Percentiles rank a stretch among this genome's conserved stretches.
phyloP scores from a whole-genome alignment of 2,329 filamentous ascomycete species.

The Ophiocordyceps sinensis region DNA sequence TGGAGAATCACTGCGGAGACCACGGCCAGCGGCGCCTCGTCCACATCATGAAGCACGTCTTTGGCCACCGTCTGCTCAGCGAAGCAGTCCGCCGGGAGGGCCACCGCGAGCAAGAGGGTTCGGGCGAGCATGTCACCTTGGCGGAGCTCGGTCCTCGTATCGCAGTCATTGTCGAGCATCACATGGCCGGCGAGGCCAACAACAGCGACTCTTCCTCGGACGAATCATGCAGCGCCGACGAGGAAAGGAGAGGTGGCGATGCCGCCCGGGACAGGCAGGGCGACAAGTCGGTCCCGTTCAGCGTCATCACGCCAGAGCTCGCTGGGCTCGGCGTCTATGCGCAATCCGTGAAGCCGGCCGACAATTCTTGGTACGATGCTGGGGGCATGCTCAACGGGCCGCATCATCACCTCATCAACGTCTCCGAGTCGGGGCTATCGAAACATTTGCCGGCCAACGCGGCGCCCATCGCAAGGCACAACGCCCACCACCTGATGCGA shows the following conservation, averaged over 20 bases:
- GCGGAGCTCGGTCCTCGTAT: constrained; percentile 47
- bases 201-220: constrained; percentile 19
- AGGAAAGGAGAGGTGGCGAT: constrained; percentile 25
- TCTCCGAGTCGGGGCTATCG: constrained; percentile 47
- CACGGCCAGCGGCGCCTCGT: constrained; percentile 47
- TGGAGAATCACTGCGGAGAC: constrained; percentile 52
- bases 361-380: constrained; percentile 50
- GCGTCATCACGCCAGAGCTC: constrained; percentile 47
- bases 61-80: constrained; percentile 44
- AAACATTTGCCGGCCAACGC: constrained; percentile 31
- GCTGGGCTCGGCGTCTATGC: constrained; percentile 54
- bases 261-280: constrained; percentile 31
- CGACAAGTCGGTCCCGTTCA: constrained; percentile 28
- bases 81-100: constrained; percentile 41
- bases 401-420: constrained; percentile 53
- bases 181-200: constrained; percentile 36
- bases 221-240: constrained; percentile 7
- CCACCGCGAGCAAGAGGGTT: constrained; percentile 35
- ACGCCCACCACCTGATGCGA: constrained; percentile 52
- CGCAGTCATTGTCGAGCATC: constrained; percentile 53
- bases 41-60: constrained; percentile 50
- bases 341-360: constrained; percentile 51
- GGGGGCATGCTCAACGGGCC: constrained; percentile 37
- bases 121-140: constrained; percentile 39
- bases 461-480: constrained; percentile 40